Evolutionary conservation across 805 yeast genomes (phyloP), one percentile per base, ranked within the genome.

Genomic region (Candida ascalaphidarum): DNA sequence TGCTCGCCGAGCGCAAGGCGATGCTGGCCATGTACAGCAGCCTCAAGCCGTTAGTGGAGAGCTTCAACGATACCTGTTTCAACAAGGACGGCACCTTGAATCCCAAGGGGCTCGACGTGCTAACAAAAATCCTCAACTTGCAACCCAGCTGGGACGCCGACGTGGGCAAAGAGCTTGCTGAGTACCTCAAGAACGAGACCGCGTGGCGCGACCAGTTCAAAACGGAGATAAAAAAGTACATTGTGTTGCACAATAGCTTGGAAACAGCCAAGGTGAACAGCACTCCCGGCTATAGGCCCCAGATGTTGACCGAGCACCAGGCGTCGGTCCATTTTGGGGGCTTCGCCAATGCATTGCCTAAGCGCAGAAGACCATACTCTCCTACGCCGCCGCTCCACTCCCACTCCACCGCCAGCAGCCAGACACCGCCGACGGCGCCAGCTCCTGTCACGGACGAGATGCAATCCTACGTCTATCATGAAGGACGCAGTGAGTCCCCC

Each of bases 281-380:
- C 3, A 55, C 57, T 29, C 35, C 40, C 2, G 31, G 28, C 13
- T 61, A 61, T 33, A 52, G 51, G 26, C 60, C 65, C 2, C 39
- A 40, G 7, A 46, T 41, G 27, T 28, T 55, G 29, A 48, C 51
- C 6, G 67, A 61, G 31, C 44, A 52, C 31, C 55, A 50, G 30
- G 65, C 65, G 4, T 50, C 61, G 23, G 39, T 58, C 7, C 11
- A 22, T 14, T 61, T 59, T 44, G 67, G 65, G 1, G 66, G 68
- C 5, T 44, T 37, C 27, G 36, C 37, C 23, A 53, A 52, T 33
- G 59, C 59, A 3, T 36, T 48, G 21, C 41, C 45, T 18, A 48
- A 45, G 19, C 21, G 35, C 2, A 27, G 23, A 17, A 17, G n/a
- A n/a, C n/a, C n/a, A n/a, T n/a, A n/a, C n/a, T n/a, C n/a, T n/a